A percentile compares a stretch with the other conserved stretches of the same genome.
These are phyloP conservation scores for Rubroboletus pulcherrimus DNA, from an alignment of 768 basidiomycete species.

Conservation along the genomic window DNA sequence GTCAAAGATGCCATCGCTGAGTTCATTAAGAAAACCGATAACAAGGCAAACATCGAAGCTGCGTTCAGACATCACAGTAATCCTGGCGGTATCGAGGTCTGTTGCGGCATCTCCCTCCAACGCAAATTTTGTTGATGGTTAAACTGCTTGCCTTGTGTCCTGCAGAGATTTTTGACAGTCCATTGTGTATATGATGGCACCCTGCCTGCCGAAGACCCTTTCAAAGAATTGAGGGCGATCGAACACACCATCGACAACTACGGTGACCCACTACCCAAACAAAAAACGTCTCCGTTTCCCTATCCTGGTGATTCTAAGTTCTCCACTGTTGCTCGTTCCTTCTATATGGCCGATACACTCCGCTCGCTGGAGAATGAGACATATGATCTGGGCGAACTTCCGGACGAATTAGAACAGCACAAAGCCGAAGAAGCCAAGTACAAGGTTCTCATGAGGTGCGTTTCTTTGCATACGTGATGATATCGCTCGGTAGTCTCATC, in stretches of 20 bases:
- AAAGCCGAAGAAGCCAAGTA: not conserved
- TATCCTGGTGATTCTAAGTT: too few species aligned
- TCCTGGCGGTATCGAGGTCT: not conserved
- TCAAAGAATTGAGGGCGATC: not conserved
- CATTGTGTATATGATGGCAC: slow-evolving; percentile 1
- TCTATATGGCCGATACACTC: not conserved
- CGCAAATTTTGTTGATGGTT: not conserved
- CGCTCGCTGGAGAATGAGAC: not conserved
- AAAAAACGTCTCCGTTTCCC: not conserved
- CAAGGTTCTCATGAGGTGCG: slow-evolving; percentile 1
- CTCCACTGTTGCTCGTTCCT: not conserved
- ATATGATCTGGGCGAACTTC: not conserved
- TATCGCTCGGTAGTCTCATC: not conserved
- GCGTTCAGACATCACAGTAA: slow-evolving; percentile 1
- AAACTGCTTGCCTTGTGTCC: not conserved
- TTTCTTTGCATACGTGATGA: not conserved
- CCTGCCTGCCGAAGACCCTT: not conserved
- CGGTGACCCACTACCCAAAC: not conserved
- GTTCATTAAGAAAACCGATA: not conserved
- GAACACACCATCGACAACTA: not conserved
- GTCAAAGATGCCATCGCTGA: slow-evolving; percentile 6
- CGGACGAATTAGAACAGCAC: not conserved
- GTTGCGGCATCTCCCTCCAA: not conserved
- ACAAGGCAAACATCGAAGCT: slow-evolving; percentile 6
- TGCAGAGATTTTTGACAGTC: not conserved